These are phyloP conservation scores for Mortierella sp. DNA, from an alignment of 371 early-diverging fungal species.

Conservation along the genomic window DNA sequence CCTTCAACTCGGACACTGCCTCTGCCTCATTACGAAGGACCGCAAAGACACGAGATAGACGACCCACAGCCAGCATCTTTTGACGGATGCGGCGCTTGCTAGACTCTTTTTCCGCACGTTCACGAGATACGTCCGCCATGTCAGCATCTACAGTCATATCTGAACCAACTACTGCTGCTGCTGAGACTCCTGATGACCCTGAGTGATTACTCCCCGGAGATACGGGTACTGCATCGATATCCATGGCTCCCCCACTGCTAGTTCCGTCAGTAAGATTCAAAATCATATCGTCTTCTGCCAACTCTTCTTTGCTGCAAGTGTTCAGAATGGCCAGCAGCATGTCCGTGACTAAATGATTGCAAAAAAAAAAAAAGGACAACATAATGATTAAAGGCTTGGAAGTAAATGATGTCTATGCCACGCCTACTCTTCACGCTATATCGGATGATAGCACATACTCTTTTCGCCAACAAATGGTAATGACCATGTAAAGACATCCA, in stretches of 20 bases:
- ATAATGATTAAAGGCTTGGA: neutral
- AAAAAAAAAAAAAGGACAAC: neutral
- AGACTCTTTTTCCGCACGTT: slow-evolving; percentile 18
- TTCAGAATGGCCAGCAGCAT: slow-evolving; percentile 95
- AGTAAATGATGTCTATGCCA: too few relatives aligned
- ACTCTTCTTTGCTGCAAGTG: slow-evolving; percentile 87
- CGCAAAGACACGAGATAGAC: slow-evolving; percentile 90
- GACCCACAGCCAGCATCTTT: slow-evolving; percentile 94
- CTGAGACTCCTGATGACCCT: neutral
- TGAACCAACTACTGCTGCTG: neutral
- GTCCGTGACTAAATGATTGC: slow-evolving; percentile 78
- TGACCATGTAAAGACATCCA: slow-evolving; percentile 98
- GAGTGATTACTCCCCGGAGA: slow-evolving; percentile 14
- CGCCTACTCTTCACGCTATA: too few relatives aligned
- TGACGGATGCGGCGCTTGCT: slow-evolving; percentile 68
- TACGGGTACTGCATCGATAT: slow-evolving; percentile 15
- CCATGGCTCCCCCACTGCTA: neutral
- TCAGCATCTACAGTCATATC: neutral
- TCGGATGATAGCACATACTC: slow-evolving; percentile 77
- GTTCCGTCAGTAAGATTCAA: slow-evolving; percentile 23
- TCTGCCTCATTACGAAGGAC: slow-evolving; percentile 93
- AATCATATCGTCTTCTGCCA: slow-evolving; percentile 66
- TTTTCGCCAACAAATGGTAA: slow-evolving; percentile 99
- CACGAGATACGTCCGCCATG: neutral
- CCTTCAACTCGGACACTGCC: slow-evolving; percentile 92